phyloP scores from a whole-genome alignment of 2,329 filamentous ascomycete species.

The Neoarthrinium moseri region DNA sequence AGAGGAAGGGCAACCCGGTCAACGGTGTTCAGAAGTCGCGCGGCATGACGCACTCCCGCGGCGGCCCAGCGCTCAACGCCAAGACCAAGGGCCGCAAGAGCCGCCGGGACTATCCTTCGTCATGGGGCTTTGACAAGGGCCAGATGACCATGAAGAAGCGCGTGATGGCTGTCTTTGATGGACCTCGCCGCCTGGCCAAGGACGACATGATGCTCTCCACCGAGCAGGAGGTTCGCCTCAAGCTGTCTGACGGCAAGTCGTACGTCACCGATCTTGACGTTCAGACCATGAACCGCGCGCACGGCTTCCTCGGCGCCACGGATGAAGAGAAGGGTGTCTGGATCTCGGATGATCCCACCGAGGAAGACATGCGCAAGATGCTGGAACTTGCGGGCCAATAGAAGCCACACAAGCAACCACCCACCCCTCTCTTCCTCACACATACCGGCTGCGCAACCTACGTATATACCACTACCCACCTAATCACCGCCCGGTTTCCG shows the following conservation, averaged over 20 bases:
- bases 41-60: constrained; percentile 76
- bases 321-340: constrained; percentile 86
- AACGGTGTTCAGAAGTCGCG: constrained; percentile 65
- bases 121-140: constrained; percentile 88
- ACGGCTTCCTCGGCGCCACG: constrained; percentile 76
- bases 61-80: constrained; percentile 58
- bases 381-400: constrained; percentile 45
- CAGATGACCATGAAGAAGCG: constrained; percentile 99
- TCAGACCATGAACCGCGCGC: constrained; percentile 83
- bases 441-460: constrained; percentile 9
- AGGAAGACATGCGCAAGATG: constrained; percentile 60
- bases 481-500: constrained; percentile 12
- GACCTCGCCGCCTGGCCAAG: constrained; percentile 83
- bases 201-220: constrained; percentile 99
- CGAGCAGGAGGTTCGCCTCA: constrained; percentile 88
- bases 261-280: constrained; percentile 95
- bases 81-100: constrained; percentile 77
- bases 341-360: constrained; percentile 70
- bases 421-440: background rate
- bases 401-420: constrained; percentile 3
- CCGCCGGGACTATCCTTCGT: constrained; percentile 87
- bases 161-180: constrained; percentile 89
- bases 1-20: constrained; percentile 55
- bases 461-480: constrained; percentile 9
- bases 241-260: constrained; percentile 69